These are phyloP conservation scores for Periconia sp. DNA, from an alignment of 2,329 filamentous ascomycete genomes.

Conservation along the genomic window DNA sequence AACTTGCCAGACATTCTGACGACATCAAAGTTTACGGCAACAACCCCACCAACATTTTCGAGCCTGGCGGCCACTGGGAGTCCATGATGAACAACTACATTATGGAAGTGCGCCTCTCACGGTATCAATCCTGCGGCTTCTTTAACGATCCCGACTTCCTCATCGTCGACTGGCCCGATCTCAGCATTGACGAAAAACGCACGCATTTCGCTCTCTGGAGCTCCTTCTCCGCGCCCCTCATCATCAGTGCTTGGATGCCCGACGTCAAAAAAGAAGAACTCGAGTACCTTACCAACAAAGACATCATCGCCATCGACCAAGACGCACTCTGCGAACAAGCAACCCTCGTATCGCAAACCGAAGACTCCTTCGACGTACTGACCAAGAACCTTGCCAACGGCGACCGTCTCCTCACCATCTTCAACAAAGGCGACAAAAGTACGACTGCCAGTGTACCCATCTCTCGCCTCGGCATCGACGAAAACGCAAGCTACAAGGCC, in stretches of 20 bases:
- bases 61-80: constrained; percentile 47
- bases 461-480: constrained; percentile 41
- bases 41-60: constrained; percentile 24
- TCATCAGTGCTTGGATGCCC: constrained; percentile 46
- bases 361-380: constrained; percentile 49
- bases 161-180: constrained; percentile 40
- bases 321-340: constrained; percentile 49
- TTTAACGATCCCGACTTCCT: constrained; percentile 46
- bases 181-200: constrained; percentile 39
- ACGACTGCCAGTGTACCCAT: constrained; percentile 37
- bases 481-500: constrained; percentile 31
- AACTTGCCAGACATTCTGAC: constrained; percentile 50
- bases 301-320: constrained; percentile 49
- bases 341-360: constrained; percentile 50
- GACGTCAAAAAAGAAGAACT: constrained; percentile 33
- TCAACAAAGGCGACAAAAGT: constrained; percentile 46
- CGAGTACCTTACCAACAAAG: constrained; percentile 36
- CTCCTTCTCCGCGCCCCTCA: constrained; percentile 40
- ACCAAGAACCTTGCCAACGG: constrained; percentile 51
- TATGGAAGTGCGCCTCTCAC: constrained; percentile 46
- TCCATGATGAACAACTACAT: constrained; percentile 54
- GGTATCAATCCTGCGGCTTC: constrained; percentile 43
- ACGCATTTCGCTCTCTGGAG: constrained; percentile 43
- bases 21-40: constrained; percentile 48
- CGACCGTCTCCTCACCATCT: constrained; percentile 50